Evolutionary conservation across 1,284 basidiomycete genomes (phyloP).

Genomic region (Irpex lacteus): DNA sequence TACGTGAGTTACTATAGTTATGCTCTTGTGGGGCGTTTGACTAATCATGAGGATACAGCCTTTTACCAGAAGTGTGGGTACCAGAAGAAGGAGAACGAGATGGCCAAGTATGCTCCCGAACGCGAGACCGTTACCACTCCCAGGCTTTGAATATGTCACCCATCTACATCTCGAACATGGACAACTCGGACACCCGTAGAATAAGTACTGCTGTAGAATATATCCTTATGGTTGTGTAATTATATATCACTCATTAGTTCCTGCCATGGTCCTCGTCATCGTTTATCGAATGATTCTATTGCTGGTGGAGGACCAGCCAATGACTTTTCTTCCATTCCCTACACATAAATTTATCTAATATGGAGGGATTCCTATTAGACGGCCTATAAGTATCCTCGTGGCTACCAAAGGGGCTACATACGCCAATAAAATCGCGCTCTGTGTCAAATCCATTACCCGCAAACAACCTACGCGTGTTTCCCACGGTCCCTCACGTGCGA

Average conservation of each 20-base stretch:
- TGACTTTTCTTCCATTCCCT: too few relatives aligned
- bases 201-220: not conserved
- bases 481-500: constrained; percentile 41
- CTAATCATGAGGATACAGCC: constrained; percentile 44
- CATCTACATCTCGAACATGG: not conserved
- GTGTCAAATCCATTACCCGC: too few relatives aligned
- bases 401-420: too few relatives aligned
- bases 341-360: too few relatives aligned
- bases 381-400: too few relatives aligned
- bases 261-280: too few relatives aligned
- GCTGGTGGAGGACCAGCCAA: too few relatives aligned
- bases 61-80: constrained; percentile 98
- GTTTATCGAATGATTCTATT: too few relatives aligned
- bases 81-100: constrained; percentile 85
- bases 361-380: too few relatives aligned
- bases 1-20: constrained; percentile 62
- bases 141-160: not conserved
- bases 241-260: not conserved
- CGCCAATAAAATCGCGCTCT: too few relatives aligned
- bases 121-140: not conserved
- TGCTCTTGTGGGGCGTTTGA: not conserved
- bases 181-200: not conserved
- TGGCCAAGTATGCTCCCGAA: constrained; percentile 45
- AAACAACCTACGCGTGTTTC: not conserved
- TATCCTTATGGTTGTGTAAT: not conserved